phyloP scores from a whole-genome alignment of 805 yeast genomes.

The Yamadazyma tumulicola region DNA sequence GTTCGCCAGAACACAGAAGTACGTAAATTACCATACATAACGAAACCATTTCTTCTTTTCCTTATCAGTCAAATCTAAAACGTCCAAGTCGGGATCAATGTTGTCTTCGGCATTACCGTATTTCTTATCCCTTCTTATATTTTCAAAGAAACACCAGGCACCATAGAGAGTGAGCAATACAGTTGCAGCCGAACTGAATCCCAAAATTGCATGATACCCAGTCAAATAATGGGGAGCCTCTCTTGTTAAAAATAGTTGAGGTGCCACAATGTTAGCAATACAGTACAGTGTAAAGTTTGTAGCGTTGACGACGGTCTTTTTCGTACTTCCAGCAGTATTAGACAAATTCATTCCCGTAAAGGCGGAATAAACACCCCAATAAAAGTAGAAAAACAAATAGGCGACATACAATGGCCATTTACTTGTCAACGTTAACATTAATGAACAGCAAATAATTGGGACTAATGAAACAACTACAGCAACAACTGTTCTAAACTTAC shows the following conservation, averaged over 20 bases:
- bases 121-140: conserved; percentile 46
- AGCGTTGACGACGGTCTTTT: conserved; percentile 47
- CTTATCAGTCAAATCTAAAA: conserved; percentile 54
- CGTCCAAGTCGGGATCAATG: conserved; percentile 37
- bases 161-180: conserved; percentile 40
- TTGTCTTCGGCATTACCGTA: conserved; percentile 17
- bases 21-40: conserved; percentile 12
- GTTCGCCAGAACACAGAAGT: background rate
- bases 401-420: conserved; percentile 46
- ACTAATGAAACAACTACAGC: conserved; percentile 22
- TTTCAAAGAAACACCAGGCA: conserved; percentile 47
- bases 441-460: conserved; percentile 32
- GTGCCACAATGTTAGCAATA: conserved; percentile 54
- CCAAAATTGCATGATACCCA: conserved; percentile 53
- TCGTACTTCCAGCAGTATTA: conserved; percentile 56
- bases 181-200: conserved; percentile 46
- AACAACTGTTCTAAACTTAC: conserved; percentile 18
- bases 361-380: conserved; percentile 48
- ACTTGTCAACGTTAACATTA: conserved; percentile 36
- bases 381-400: conserved; percentile 49
- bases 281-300: conserved; percentile 46
- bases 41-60: conserved; percentile 42
- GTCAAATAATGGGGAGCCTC: conserved; percentile 49
- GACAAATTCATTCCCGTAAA: conserved; percentile 37
- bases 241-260: conserved; percentile 43